These are phyloP conservation scores for Blastobotrys parvus DNA, from an alignment of 805 yeast genomes.

Conservation along the genomic window DNA sequence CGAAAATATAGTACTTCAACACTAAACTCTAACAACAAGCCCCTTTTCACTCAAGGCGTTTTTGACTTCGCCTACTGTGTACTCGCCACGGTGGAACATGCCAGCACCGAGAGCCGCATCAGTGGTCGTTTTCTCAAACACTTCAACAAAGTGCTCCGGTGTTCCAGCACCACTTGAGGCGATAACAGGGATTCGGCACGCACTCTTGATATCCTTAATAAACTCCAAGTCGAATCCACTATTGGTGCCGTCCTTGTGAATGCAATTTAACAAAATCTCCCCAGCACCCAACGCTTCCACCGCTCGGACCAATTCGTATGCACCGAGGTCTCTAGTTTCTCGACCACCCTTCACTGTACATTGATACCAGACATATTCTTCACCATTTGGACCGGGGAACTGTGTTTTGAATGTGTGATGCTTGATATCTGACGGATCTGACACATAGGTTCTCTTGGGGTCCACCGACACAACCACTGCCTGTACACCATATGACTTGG, in stretches of 20 bases:
- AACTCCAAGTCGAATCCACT: conserved; percentile 89
- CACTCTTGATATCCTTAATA: conserved; percentile 63
- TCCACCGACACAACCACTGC: conserved; percentile 99
- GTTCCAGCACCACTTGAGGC: conserved; percentile 97
- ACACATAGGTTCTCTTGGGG: conserved; percentile 82
- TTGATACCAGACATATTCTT: conserved; percentile 84
- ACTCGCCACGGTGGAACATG: conserved; percentile 93
- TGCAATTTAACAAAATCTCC: conserved; percentile 85
- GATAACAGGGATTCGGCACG: conserved; percentile 84
- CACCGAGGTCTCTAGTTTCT: conserved; percentile 82
- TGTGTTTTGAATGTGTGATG: conserved; percentile 59
- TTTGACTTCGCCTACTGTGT: conserved; percentile 79
- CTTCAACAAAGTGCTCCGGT: conserved; percentile 86
- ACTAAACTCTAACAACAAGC: conserved; percentile 42
- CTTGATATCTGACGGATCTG: conserved; percentile 46
- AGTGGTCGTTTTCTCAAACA: conserved; percentile 67
- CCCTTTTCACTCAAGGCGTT: conserved; percentile 49
- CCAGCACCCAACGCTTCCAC: conserved; percentile 96
- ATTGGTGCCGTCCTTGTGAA: conserved; percentile 95
- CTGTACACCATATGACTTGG: conserved; percentile 87
- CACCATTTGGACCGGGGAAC: conserved; percentile 80
- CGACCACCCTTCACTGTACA: conserved; percentile 97
- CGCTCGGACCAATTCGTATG: conserved; percentile 77
- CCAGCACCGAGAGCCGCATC: conserved; percentile 99
- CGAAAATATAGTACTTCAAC: neutral